Percentiles rank a stretch among this genome's conserved stretches.
Evolutionary conservation across 176 grass and related monocot genomes (phyloP).

Genomic region (Avena atlantica): DNA sequence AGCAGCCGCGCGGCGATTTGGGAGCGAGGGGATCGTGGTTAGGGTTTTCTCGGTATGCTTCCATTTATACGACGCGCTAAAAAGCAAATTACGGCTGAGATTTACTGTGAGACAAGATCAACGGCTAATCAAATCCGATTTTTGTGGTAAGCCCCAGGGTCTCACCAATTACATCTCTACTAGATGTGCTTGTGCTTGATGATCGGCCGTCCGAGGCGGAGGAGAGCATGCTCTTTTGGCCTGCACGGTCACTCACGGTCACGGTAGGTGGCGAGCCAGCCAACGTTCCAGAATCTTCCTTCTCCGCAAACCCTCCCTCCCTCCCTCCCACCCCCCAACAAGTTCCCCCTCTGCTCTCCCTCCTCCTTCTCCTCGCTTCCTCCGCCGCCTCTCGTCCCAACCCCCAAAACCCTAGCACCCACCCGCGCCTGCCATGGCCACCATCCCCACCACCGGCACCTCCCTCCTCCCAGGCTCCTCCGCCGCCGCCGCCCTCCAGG

Average conservation of each 20-base stretch:
- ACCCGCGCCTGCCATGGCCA: constrained; percentile 41
- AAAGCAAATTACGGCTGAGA: too few relatives aligned
- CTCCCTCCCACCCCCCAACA: background rate
- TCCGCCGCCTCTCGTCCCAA: constrained; percentile 21
- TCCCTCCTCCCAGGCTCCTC: constrained; percentile 51
- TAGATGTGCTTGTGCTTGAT: too few relatives aligned
- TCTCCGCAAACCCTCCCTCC: background rate
- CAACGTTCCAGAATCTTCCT: constrained; percentile 14
- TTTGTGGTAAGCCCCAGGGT: too few relatives aligned
- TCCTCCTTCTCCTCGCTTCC: background rate
- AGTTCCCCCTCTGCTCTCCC: background rate
- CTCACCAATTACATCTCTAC: too few relatives aligned
- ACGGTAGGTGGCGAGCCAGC: background rate
- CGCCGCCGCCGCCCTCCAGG: constrained; percentile 55
- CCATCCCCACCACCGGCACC: constrained; percentile 64
- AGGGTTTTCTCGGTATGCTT: too few relatives aligned
- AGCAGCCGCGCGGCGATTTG: too few relatives aligned
- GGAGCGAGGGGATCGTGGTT: too few relatives aligned
- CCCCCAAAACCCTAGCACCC: constrained; percentile 45
- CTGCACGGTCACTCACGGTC: background rate
- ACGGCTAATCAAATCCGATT: too few relatives aligned
- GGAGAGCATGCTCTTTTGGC: background rate
- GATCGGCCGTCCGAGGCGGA: background rate
- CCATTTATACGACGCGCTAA: too few relatives aligned
- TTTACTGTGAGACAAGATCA: too few relatives aligned